Conservation (phyloP, 1,284 basidiomycete species). For the Vanrija sp. region DNA sequence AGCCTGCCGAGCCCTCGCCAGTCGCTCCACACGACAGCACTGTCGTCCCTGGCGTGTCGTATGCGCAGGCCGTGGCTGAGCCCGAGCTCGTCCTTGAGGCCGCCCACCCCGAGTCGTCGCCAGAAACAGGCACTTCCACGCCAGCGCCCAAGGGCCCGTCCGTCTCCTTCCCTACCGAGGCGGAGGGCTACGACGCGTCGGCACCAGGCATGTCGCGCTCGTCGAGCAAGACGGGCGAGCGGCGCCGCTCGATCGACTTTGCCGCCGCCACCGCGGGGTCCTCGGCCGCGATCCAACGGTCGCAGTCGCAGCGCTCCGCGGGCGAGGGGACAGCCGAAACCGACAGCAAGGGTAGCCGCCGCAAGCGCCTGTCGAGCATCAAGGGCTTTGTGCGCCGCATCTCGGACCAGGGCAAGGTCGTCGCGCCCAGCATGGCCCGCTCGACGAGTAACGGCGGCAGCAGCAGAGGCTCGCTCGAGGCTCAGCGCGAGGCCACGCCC, state of each 20-base stretch:
- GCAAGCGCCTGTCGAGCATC: conserved; percentile 39
- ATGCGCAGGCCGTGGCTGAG: neutral
- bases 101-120: neutral
- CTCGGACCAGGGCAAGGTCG: conserved; percentile 28
- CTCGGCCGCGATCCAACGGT: neutral
- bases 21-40: neutral
- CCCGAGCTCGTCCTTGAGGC: neutral
- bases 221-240: neutral
- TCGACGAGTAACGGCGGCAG: too few species aligned
- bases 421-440: too few species aligned
- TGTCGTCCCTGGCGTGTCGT: neutral
- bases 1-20: neutral
- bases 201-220: neutral
- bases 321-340: neutral
- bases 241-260: neutral
- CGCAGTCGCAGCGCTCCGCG: neutral
- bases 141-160: too few species aligned
- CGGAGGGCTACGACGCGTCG: neutral
- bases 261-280: neutral
- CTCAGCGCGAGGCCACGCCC: too few species aligned
- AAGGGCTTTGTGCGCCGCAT: conserved; percentile 43
- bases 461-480: too few species aligned
- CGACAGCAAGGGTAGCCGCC: conserved; percentile 7
- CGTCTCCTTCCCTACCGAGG: neutral
- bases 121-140: neutral